Percentiles rank a stretch among this genome's conserved stretches.
Conservation (phyloP, 176 grass and related monocot species). For the Saccharum spontaneum region DNA sequence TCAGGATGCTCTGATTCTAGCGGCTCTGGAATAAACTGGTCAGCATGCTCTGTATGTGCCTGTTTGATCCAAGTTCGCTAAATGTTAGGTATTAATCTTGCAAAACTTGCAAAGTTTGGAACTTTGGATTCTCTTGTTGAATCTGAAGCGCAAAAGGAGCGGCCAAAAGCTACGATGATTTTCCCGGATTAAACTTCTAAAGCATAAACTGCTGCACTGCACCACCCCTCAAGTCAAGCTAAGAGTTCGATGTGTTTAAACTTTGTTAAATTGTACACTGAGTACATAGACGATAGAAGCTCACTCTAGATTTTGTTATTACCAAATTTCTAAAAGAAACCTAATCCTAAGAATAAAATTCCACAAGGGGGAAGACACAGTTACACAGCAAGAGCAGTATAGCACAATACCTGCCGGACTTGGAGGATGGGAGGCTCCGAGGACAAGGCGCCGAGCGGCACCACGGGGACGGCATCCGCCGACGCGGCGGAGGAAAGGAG, state of each 20-base stretch:
- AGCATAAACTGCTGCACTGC: too few relatives aligned
- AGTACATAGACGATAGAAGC: background rate
- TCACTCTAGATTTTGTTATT: background rate
- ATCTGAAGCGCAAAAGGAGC: constrained; percentile 4
- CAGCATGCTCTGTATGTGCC: background rate
- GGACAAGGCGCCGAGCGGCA: constrained; percentile 5
- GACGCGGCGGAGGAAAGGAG: constrained; percentile 24
- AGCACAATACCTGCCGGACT: constrained; percentile 2
- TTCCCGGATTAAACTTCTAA: background rate
- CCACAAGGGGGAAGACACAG: background rate
- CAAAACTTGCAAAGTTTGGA: background rate
- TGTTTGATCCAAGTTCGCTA: constrained; percentile 23
- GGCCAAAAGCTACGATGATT: background rate
- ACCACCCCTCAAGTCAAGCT: too few relatives aligned
- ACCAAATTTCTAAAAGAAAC: background rate
- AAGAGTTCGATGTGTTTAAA: background rate
- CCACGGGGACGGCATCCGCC: constrained; percentile 22
- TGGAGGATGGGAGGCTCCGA: constrained; percentile 14
- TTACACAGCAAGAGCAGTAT: background rate
- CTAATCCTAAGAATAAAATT: constrained; percentile 4
- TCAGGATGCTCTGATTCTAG: constrained; percentile 14
- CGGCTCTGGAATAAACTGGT: constrained; percentile 13
- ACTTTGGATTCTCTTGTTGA: background rate
- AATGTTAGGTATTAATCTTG: constrained; percentile 7
- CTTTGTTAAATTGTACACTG: background rate